A percentile compares a stretch with the other conserved stretches of the same genome.
Conservation (phyloP, 192 early-diverging fungal genomes). For the Linnemannia schmuckeri region DNA sequence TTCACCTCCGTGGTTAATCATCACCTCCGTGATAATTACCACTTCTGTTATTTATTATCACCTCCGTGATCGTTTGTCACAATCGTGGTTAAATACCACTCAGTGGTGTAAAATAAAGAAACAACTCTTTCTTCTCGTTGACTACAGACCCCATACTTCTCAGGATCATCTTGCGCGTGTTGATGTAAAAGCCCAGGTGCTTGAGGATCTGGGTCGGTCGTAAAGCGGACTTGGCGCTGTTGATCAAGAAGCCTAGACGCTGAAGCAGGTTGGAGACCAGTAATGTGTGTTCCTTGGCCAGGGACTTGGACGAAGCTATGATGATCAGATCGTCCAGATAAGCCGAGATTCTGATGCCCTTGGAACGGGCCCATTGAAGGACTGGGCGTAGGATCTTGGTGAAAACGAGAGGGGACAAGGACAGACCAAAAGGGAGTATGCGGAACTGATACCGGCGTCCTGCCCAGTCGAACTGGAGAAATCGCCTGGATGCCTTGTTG, state of each 20-base stretch:
- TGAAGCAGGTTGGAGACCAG: background rate
- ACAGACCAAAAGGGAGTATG: slow-evolving; percentile 50
- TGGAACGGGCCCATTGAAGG: slow-evolving; percentile 20
- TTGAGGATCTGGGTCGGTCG: background rate
- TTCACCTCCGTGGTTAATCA: too few relatives aligned
- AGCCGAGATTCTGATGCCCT: slow-evolving; percentile 32
- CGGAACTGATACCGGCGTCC: slow-evolving; percentile 35
- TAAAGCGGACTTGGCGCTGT: slow-evolving; percentile 6
- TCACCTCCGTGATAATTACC: too few relatives aligned
- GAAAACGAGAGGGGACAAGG: slow-evolving; percentile 45
- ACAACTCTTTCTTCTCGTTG: too few relatives aligned
- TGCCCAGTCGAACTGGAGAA: slow-evolving; percentile 45
- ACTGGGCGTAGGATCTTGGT: slow-evolving; percentile 44
- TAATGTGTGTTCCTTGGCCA: background rate
- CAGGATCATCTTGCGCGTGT: background rate
- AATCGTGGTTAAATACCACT: too few relatives aligned
- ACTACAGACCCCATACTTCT: too few relatives aligned
- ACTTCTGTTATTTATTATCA: too few relatives aligned
- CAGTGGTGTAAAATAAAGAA: too few relatives aligned
- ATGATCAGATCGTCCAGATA: slow-evolving; percentile 37
- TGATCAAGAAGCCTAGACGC: background rate
- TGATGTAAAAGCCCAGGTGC: slow-evolving; percentile 1
- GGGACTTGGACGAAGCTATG: background rate
- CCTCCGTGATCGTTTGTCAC: too few relatives aligned
- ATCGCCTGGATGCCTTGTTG: slow-evolving; percentile 20